A percentile compares a stretch with the other conserved stretches of the same genome.
phyloP scores from a whole-genome alignment of 2,329 filamentous ascomycete genomes.

The Cucurbitaria berberidis region DNA sequence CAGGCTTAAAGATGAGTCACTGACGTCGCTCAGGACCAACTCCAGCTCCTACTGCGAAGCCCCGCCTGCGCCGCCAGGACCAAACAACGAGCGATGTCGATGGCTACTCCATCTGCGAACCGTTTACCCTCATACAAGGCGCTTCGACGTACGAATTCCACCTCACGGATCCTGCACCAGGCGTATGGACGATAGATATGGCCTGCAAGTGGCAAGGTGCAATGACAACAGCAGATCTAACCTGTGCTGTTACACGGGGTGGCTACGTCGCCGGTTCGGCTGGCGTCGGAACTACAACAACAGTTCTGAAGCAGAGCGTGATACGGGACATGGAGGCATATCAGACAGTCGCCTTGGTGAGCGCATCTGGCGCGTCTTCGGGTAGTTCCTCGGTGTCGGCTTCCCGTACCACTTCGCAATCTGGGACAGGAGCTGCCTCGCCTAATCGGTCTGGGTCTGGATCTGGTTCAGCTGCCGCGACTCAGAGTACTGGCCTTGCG shows the following conservation, averaged over 20 bases:
- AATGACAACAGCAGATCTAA: conserved; percentile 27
- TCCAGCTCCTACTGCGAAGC: conserved; percentile 20
- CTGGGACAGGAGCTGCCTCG: conserved; percentile 8
- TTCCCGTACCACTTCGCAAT: neutral
- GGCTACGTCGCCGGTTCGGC: conserved; percentile 10
- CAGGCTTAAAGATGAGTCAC: neutral
- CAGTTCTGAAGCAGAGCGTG: conserved; percentile 15
- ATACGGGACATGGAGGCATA: conserved; percentile 4
- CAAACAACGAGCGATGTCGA: neutral
- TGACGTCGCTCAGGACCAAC: neutral
- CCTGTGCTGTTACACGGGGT: conserved; percentile 23
- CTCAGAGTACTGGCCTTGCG: conserved; percentile 23
- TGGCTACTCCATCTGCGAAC: conserved; percentile 21
- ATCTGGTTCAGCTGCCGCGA: conserved; percentile 10
- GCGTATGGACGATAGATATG: conserved; percentile 24
- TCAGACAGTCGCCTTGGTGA: conserved; percentile 21
- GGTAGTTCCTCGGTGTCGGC: neutral
- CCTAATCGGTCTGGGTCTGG: conserved; percentile 10
- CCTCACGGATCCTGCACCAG: conserved; percentile 26
- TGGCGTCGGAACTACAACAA: neutral
- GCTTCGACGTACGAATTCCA: conserved; percentile 24
- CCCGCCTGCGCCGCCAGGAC: conserved; percentile 26
- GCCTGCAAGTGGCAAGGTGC: conserved; percentile 32
- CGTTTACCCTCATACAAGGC: conserved; percentile 35
- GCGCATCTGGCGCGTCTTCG: conserved; percentile 14